Conservation (phyloP, 306 rosid species). For the Mucuna pruriens region DNA sequence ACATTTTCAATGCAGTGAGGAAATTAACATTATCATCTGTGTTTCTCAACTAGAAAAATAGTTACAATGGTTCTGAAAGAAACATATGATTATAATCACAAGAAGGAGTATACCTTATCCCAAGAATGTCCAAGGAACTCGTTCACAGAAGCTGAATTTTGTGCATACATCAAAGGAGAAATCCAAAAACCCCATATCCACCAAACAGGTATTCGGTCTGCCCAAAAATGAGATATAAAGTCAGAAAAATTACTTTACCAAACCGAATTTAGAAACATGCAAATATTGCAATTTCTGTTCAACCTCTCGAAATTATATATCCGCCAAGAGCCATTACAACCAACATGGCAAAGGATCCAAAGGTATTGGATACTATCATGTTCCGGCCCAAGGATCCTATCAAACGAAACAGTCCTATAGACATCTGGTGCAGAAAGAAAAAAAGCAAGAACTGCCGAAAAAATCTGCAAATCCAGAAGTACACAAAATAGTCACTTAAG, state of each 20-base stretch:
- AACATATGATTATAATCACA: constrained; percentile 18
- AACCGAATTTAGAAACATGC: constrained; percentile 27
- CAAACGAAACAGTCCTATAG: constrained; percentile 88
- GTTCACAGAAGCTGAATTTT: constrained; percentile 90
- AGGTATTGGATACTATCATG: constrained; percentile 96
- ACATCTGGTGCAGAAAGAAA: constrained; percentile 97
- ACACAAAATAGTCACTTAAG: constrained; percentile 36
- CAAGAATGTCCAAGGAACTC: constrained; percentile 98
- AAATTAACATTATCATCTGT: constrained; percentile 30
- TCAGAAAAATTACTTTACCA: constrained; percentile 26
- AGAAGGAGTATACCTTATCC: constrained; percentile 68
- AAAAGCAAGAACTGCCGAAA: constrained; percentile 75
- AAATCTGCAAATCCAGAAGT: constrained; percentile 66
- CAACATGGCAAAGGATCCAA: constrained; percentile 99
- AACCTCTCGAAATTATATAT: constrained; percentile 89
- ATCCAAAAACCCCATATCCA: constrained; percentile 99
- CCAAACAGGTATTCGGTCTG: constrained; percentile 89
- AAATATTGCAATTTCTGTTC: constrained; percentile 30
- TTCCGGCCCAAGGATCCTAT: constrained; percentile 98
- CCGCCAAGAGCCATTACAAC: constrained; percentile 99
- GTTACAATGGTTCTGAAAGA: not conserved
- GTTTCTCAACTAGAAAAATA: constrained; percentile 13
- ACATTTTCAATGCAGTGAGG: constrained; percentile 33
- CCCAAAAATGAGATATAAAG: constrained; percentile 39
- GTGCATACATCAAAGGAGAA: constrained; percentile 99